Percentiles rank a stretch among this genome's conserved stretches.
Conservation (phyloP, 345 rosid genomes). For the Nasturtium officinale region DNA sequence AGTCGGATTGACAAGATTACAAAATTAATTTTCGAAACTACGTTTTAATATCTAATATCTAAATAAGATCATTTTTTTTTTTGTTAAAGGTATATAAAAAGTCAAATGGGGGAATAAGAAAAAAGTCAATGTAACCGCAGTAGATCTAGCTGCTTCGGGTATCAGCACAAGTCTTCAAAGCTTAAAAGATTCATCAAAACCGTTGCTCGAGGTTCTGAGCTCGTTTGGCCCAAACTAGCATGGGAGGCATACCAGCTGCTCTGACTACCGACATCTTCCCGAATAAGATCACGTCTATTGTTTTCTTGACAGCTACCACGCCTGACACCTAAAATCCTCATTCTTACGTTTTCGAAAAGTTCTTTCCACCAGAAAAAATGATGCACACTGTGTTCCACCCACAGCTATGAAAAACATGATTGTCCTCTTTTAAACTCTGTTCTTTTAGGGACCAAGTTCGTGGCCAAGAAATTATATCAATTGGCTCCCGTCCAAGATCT, state of each 20-base stretch:
- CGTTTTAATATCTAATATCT: not conserved
- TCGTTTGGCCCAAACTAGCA: not conserved
- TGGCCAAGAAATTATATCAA: conserved; percentile 25
- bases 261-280: not conserved
- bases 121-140: not conserved
- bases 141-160: not conserved
- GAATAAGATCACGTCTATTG: not conserved
- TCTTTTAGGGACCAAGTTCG: conserved; percentile 19
- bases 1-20: not conserved
- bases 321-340: not conserved
- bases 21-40: too few species aligned
- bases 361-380: not conserved
- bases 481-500: conserved; percentile 44
- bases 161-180: not conserved
- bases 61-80: not conserved
- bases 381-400: not conserved
- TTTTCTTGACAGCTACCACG: not conserved
- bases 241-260: not conserved
- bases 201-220: not conserved
- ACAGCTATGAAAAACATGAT: not conserved
- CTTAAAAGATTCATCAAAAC: not conserved
- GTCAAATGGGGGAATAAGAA: too few species aligned
- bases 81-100: too few species aligned
- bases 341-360: not conserved
- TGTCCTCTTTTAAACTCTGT: not conserved